Conservation (phyloP, 192 early-diverging fungal species). For the Entomortierella parvispora region DNA sequence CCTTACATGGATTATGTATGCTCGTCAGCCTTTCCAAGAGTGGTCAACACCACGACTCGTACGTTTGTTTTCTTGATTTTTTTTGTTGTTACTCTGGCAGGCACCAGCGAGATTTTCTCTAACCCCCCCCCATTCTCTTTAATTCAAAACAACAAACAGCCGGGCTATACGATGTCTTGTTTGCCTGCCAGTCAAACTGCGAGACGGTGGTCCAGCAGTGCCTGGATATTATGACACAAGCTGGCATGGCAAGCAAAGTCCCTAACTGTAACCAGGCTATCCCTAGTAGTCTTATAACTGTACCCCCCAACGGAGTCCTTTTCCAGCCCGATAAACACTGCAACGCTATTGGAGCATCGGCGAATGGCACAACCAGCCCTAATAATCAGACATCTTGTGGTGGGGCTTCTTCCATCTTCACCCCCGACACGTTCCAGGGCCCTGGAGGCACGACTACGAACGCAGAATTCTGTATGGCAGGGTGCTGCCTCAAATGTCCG, state of each 20-base stretch:
- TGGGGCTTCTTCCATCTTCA: conserved; percentile 48
- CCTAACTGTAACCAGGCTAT: conserved; percentile 20
- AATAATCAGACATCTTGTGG: conserved; percentile 30
- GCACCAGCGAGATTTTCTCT: too few relatives aligned
- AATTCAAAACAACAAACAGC: background rate
- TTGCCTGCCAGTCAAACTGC: conserved; percentile 42
- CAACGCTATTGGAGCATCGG: conserved; percentile 13
- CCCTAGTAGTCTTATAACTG: background rate
- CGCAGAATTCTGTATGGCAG: conserved; percentile 35
- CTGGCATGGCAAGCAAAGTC: conserved; percentile 2
- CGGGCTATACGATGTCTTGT: conserved; percentile 22
- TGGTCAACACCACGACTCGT: conserved; percentile 1
- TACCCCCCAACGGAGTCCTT: conserved; percentile 9
- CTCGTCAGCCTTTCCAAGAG: conserved; percentile 25
- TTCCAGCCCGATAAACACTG: conserved; percentile 24
- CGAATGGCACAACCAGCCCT: background rate
- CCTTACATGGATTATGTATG: conserved; percentile 29
- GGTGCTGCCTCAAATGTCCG: conserved; percentile 65
- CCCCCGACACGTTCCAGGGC: conserved; percentile 18
- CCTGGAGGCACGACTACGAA: conserved; percentile 21
- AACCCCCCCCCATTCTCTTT: background rate
- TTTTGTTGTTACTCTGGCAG: too few relatives aligned
- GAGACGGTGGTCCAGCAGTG: conserved; percentile 11
- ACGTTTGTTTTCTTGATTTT: background rate
- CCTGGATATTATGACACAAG: background rate